Evolutionary conservation across 768 basidiomycete genomes (phyloP).

Genomic region (Boletus vinaceobasis): DNA sequence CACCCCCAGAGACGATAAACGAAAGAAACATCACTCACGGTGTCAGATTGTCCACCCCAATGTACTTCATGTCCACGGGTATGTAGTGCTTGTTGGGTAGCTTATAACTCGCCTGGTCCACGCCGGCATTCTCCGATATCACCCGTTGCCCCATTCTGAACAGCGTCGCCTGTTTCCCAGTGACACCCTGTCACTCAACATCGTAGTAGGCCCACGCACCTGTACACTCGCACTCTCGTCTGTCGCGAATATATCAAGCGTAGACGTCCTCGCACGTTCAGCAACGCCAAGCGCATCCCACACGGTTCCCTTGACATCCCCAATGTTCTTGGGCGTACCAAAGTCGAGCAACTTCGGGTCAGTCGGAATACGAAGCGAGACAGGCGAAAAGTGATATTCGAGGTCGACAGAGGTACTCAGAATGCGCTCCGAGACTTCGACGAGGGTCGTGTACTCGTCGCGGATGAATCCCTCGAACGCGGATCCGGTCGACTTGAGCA

Average conservation of each 20-base stretch:
- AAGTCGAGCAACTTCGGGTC: constrained; percentile 57
- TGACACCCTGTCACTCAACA: neutral
- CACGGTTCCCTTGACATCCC: constrained; percentile 42
- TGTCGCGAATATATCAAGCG: constrained; percentile 76
- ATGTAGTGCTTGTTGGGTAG: constrained; percentile 96
- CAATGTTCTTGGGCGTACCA: constrained; percentile 33
- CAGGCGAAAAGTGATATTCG: constrained; percentile 56
- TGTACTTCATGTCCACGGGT: constrained; percentile 77
- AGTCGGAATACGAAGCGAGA: constrained; percentile 44
- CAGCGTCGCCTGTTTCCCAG: constrained; percentile 67
- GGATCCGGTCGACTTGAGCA: constrained; percentile 88
- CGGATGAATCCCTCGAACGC: constrained; percentile 76
- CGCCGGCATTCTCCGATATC: constrained; percentile 57
- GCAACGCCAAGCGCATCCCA: constrained; percentile 60
- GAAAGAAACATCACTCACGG: constrained; percentile 44
- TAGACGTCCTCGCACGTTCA: constrained; percentile 53
- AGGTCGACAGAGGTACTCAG: constrained; percentile 87
- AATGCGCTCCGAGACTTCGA: constrained; percentile 81
- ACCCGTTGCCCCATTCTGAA: constrained; percentile 84
- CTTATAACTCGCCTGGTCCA: constrained; percentile 63
- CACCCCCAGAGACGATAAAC: neutral
- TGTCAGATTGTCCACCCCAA: constrained; percentile 66
- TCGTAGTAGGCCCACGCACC: constrained; percentile 39
- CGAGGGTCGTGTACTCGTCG: constrained; percentile 88
- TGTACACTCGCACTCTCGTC: constrained; percentile 93